Evolutionary conservation across 1,284 basidiomycete species (phyloP).

Genomic region (Erythrobasidium hasegawianum): DNA sequence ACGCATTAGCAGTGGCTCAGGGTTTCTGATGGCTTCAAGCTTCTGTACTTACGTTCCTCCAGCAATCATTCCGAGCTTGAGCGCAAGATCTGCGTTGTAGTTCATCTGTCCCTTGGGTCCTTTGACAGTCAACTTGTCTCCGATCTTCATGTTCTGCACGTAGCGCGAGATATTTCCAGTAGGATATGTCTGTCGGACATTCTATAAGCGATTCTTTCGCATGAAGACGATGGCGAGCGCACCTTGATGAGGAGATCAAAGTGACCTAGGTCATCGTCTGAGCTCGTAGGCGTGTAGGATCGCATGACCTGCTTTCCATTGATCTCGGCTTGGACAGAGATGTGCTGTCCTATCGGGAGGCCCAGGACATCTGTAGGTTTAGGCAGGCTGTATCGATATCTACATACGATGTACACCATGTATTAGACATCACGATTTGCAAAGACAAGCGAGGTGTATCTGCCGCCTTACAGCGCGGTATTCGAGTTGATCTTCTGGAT

Average conservation of each 20-base stretch:
- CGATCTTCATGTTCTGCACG: constrained; percentile 73
- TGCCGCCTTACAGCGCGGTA: constrained; percentile 80
- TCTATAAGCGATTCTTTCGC: background rate
- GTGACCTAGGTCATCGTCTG: constrained; percentile 84
- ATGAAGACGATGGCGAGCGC: constrained; percentile 38
- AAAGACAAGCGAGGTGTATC: constrained; percentile 1
- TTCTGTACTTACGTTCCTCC: constrained; percentile 64
- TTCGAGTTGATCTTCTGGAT: constrained; percentile 89
- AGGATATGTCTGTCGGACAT: constrained; percentile 70
- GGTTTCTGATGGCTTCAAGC: too few species aligned
- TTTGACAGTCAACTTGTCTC: constrained; percentile 80
- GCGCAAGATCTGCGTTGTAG: constrained; percentile 58
- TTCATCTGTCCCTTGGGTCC: constrained; percentile 86
- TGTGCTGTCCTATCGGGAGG: constrained; percentile 94
- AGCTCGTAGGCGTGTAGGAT: constrained; percentile 91
- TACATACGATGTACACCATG: constrained; percentile 47
- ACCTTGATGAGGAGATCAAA: constrained; percentile 98
- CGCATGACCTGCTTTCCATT: constrained; percentile 83
- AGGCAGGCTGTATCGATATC: constrained; percentile 87
- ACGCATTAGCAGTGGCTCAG: background rate
- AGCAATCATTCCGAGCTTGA: constrained; percentile 89
- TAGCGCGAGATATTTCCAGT: constrained; percentile 92
- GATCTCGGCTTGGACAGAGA: constrained; percentile 84
- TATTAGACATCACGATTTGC: constrained; percentile 18
- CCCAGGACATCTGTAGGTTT: constrained; percentile 71